These are phyloP conservation scores for Mycosphaerelloides madeirae DNA, from an alignment of 2,329 filamentous ascomycete species.

Conservation along the genomic window DNA sequence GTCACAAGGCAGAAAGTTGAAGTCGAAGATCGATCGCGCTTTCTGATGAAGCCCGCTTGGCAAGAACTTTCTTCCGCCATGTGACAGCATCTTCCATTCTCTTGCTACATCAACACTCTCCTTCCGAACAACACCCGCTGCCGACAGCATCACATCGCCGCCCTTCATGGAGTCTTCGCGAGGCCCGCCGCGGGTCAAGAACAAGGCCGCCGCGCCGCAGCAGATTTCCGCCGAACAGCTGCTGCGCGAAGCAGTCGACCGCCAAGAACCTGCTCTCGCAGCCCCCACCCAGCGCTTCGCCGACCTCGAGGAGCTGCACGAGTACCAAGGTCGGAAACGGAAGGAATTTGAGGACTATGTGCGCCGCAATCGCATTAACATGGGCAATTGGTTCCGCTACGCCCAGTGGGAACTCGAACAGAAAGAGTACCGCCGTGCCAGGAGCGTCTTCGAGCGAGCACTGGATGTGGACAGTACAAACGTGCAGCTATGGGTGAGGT, in stretches of 20 bases:
- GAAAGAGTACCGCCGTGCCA: conserved; percentile 88
- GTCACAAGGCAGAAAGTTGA: neutral
- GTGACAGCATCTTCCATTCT: neutral
- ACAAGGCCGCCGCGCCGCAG: conserved; percentile 81
- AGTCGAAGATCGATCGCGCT: neutral
- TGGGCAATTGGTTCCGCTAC: conserved; percentile 99
- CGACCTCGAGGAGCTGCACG: conserved; percentile 95
- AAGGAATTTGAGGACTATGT: conserved; percentile 99
- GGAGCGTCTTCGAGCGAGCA: conserved; percentile 90
- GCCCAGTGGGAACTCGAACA: conserved; percentile 96
- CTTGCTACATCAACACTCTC: neutral
- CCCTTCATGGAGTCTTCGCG: conserved; percentile 75
- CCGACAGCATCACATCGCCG: neutral
- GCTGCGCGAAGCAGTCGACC: conserved; percentile 91
- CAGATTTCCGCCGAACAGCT: conserved; percentile 96
- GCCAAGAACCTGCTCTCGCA: conserved; percentile 82
- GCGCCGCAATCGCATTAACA: conserved; percentile 84
- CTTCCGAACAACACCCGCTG: neutral
- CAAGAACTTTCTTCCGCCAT: conserved; percentile 7
- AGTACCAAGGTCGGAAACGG: conserved; percentile 91
- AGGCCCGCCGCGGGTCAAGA: conserved; percentile 93
- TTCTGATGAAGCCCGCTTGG: no score
- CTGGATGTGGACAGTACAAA: conserved; percentile 87
- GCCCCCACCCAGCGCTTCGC: conserved; percentile 92
- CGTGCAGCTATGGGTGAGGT: conserved; percentile 82